phyloP scores from a whole-genome alignment of 371 early-diverging fungal species.

The Mortierella sp. region DNA sequence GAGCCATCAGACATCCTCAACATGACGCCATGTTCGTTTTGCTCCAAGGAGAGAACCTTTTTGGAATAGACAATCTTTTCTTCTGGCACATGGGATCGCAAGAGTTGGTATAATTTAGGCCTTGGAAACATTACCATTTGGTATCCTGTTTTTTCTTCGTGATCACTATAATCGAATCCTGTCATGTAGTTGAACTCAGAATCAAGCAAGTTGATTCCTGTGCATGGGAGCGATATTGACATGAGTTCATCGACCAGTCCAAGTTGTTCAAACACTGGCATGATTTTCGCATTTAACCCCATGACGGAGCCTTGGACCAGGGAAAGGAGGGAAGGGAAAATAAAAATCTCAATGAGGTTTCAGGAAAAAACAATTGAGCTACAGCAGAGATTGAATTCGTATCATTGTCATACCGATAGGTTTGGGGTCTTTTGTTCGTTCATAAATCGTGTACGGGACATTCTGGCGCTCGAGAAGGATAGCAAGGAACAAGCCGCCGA shows the following conservation, averaged over 20 bases:
- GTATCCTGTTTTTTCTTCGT: constrained; percentile 20
- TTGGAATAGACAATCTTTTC: constrained; percentile 21
- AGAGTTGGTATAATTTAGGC: constrained; percentile 19
- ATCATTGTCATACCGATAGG: constrained; percentile 1
- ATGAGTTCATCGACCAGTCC: constrained; percentile 20
- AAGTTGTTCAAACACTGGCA: constrained; percentile 33
- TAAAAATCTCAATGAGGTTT: too few species aligned
- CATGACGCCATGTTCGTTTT: constrained; percentile 4
- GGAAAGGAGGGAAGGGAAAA: too few species aligned
- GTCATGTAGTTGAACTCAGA: background rate
- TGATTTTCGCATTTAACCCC: constrained; percentile 30
- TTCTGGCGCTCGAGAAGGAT: constrained; percentile 1
- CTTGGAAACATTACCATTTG: constrained; percentile 28
- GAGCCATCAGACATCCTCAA: constrained; percentile 3
- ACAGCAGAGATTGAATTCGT: too few species aligned
- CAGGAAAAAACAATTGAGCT: too few species aligned
- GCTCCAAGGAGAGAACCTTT: background rate
- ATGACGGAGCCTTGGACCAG: constrained; percentile 18
- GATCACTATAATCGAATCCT: constrained; percentile 4
- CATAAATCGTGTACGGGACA: constrained; percentile 8
- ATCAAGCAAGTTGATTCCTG: constrained; percentile 11
- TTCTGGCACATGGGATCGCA: constrained; percentile 18
- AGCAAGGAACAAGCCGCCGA: constrained; percentile 12
- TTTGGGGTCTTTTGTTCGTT: constrained; percentile 5
- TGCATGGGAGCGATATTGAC: constrained; percentile 17